These are phyloP conservation scores for Monilinia laxa DNA, from an alignment of 2,329 filamentous ascomycete species.

Conservation along the genomic window DNA sequence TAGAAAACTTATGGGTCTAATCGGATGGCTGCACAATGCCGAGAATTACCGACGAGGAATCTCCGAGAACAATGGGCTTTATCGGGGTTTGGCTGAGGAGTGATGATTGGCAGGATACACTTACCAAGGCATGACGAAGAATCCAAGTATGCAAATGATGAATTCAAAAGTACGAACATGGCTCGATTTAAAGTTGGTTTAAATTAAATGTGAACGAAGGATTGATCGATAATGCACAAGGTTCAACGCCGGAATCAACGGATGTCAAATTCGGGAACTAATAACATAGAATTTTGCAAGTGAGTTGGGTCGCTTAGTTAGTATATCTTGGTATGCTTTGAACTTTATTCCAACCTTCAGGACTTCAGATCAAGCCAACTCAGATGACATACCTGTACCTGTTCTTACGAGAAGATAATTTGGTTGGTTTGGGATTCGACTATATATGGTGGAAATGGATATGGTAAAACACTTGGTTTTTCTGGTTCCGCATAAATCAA, in stretches of 20 bases:
- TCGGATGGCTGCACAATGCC: neutral
- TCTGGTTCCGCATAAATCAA: neutral
- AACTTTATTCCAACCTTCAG: neutral
- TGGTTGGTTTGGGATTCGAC: neutral
- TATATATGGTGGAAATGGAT: neutral
- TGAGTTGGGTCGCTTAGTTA: neutral
- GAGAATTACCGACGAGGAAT: neutral
- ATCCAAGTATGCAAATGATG: neutral
- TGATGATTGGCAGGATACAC: neutral
- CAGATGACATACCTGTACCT: neutral
- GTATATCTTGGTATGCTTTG: neutral
- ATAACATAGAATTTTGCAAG: neutral
- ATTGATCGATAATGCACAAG: neutral
- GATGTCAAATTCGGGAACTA: neutral
- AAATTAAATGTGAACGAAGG: neutral
- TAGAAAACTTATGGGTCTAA: neutral
- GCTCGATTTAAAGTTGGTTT: neutral
- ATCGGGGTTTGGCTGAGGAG: neutral
- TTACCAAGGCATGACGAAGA: neutral
- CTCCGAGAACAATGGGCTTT: constrained; percentile 2
- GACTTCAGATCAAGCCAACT: neutral
- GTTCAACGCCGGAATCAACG: neutral
- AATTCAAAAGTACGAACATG: neutral
- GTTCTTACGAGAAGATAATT: neutral
- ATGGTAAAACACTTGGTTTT: neutral